Evolutionary conservation across 2,329 filamentous ascomycete genomes (phyloP).

Genomic region (Leptographium wingfieldii): DNA sequence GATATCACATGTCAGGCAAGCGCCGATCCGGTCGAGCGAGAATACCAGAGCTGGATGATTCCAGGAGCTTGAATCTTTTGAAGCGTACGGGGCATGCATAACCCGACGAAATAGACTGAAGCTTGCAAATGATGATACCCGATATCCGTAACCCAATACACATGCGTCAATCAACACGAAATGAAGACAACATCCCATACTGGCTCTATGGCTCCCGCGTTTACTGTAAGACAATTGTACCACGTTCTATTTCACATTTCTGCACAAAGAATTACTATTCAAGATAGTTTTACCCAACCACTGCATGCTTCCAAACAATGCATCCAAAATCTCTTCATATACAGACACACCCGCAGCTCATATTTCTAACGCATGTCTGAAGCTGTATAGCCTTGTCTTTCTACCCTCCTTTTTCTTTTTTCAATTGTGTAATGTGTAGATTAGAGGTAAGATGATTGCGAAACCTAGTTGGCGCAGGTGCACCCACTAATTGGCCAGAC

Average conservation of each 20-base stretch:
- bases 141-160: neutral
- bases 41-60: conserved; percentile 14
- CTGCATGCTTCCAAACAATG: neutral
- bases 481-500: no score
- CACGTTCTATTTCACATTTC: neutral
- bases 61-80: neutral
- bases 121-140: neutral
- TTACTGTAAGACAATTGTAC: neutral
- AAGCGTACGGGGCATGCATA: neutral
- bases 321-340: neutral
- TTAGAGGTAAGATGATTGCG: neutral
- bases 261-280: neutral
- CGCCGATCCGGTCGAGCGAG: conserved; percentile 16
- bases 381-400: neutral
- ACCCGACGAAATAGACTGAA: neutral
- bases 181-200: neutral
- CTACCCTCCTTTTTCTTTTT: neutral
- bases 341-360: neutral
- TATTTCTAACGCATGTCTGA: neutral
- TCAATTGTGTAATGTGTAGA: neutral
- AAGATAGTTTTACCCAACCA: neutral
- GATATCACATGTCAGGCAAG: conserved; percentile 37
- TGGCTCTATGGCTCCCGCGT: no score
- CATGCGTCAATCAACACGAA: neutral
- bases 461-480: neutral